A percentile compares a stretch with the other conserved stretches of the same genome.
phyloP scores from a whole-genome alignment of 2,329 filamentous ascomycete genomes.

The Botrytis fabae region DNA sequence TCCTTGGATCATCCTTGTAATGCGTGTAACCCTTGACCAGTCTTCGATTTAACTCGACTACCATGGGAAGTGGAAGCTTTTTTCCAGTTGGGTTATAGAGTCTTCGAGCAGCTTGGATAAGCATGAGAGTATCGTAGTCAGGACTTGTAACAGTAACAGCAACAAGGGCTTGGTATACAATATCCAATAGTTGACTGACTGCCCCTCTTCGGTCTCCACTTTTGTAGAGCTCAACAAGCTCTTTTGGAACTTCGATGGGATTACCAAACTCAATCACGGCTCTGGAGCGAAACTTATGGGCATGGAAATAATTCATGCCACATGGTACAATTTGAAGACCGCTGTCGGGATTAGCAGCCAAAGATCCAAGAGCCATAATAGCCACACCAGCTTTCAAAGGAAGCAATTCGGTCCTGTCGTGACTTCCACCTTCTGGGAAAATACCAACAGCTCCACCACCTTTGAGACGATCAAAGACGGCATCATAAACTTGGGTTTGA shows the following conservation, averaged over 20 bases:
- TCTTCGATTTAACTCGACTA: slow-evolving; percentile 77
- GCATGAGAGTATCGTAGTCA: slow-evolving; percentile 85
- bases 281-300: slow-evolving; percentile 95
- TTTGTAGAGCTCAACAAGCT: slow-evolving; percentile 83
- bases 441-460: slow-evolving; percentile 89
- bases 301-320: slow-evolving; percentile 99
- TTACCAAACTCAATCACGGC: slow-evolving; percentile 94
- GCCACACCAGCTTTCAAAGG: slow-evolving; percentile 92
- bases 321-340: slow-evolving; percentile 93
- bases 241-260: slow-evolving; percentile 79
- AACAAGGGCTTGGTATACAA: slow-evolving; percentile 58
- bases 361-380: slow-evolving; percentile 92
- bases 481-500: slow-evolving; percentile 88
- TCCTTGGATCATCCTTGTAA: slow-evolving; percentile 28
- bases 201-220: slow-evolving; percentile 81
- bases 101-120: slow-evolving; percentile 89
- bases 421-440: slow-evolving; percentile 94
- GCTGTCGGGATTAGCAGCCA: slow-evolving; percentile 75
- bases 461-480: slow-evolving; percentile 80
- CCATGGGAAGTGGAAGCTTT: slow-evolving; percentile 29
- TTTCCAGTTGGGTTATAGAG: slow-evolving; percentile 79
- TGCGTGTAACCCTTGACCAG: slow-evolving; percentile 79
- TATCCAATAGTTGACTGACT: slow-evolving; percentile 81
- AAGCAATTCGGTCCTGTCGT: slow-evolving; percentile 87
- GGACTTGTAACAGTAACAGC: slow-evolving; percentile 92